These are phyloP conservation scores for Lepiota brunneoincarnata DNA, from an alignment of 768 basidiomycete species.

Conservation along the genomic window DNA sequence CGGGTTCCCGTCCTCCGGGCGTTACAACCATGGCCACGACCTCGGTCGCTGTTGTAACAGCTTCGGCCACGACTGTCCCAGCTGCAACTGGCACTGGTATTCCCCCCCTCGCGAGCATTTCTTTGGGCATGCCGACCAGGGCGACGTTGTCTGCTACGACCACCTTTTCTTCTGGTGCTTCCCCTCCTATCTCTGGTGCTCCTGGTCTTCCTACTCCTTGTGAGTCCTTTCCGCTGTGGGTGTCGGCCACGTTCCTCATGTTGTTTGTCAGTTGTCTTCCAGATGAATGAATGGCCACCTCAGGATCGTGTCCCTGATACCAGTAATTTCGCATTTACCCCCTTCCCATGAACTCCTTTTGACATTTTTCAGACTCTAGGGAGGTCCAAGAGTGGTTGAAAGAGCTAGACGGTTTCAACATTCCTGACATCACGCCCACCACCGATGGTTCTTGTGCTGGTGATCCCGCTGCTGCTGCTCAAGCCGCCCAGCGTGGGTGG, in stretches of 20 bases:
- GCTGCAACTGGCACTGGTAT: slow-evolving; percentile 46
- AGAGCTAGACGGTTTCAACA: slow-evolving; percentile 67
- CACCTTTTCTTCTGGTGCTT: slow-evolving; percentile 58
- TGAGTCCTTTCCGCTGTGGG: slow-evolving; percentile 26
- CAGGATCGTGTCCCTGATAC: slow-evolving; percentile 61
- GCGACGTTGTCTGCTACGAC: slow-evolving; percentile 46
- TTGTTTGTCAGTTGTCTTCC: slow-evolving; percentile 23
- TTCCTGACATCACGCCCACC: slow-evolving; percentile 66
- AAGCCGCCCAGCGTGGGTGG: slow-evolving; percentile 73
- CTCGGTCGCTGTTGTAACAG: slow-evolving; percentile 7
- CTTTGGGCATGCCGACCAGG: slow-evolving; percentile 59
- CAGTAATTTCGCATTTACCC: slow-evolving; percentile 34
- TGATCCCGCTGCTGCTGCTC: slow-evolving; percentile 51
- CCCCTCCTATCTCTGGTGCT: slow-evolving; percentile 61
- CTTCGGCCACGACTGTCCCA: slow-evolving; percentile 34
- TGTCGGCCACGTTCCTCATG: neutral
- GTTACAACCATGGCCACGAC: slow-evolving; percentile 14
- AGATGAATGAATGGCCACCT: slow-evolving; percentile 49
- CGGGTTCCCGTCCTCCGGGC: slow-evolving; percentile 14
- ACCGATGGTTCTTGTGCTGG: slow-evolving; percentile 65
- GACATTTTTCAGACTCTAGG: slow-evolving; percentile 39
- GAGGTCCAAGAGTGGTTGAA: slow-evolving; percentile 76
- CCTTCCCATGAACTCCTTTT: neutral
- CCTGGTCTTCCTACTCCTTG: slow-evolving; percentile 65
- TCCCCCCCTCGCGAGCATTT: slow-evolving; percentile 58